Evolutionary conservation across 495 filamentous ascomycete species (phyloP).

Genomic region (Xylaria curta): DNA sequence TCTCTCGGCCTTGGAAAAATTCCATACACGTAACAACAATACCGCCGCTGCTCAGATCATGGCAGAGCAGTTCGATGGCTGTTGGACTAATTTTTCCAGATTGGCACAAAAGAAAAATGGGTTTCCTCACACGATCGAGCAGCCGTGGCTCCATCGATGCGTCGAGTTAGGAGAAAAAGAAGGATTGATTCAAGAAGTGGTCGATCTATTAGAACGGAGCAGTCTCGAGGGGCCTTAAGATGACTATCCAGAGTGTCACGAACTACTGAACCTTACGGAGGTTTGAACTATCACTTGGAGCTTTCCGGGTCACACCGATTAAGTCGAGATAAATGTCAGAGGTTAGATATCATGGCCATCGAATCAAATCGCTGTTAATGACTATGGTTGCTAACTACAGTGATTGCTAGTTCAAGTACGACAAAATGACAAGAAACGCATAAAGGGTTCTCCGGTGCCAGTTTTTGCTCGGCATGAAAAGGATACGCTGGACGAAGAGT

Average conservation of each 20-base stretch:
- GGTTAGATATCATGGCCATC: not conserved
- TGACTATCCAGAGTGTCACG: not conserved
- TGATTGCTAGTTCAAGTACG: not conserved
- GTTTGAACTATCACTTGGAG: not conserved
- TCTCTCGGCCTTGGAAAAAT: constrained; percentile 37
- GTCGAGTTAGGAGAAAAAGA: constrained; percentile 36
- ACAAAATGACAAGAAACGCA: not conserved
- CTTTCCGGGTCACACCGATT: not conserved
- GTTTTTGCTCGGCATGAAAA: not conserved
- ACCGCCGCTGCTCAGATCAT: constrained; percentile 28
- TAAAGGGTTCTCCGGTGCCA: not conserved
- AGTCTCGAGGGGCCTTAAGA: constrained; percentile 27
- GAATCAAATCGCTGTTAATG: not conserved
- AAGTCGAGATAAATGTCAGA: not conserved
- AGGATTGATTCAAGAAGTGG: constrained; percentile 30
- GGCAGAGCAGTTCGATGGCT: constrained; percentile 29
- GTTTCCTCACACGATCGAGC: constrained; percentile 38
- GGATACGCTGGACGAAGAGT: not conserved
- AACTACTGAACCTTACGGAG: not conserved
- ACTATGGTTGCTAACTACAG: not conserved
- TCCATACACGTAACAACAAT: constrained; percentile 31
- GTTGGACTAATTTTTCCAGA: constrained; percentile 30
- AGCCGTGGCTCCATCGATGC: constrained; percentile 38
- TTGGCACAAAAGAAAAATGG: constrained; percentile 21
- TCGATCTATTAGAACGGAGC: constrained; percentile 32